Evolutionary conservation across 768 basidiomycete species (phyloP), one percentile per base, ranked within the genome.

Genomic region (Bullera alba): DNA sequence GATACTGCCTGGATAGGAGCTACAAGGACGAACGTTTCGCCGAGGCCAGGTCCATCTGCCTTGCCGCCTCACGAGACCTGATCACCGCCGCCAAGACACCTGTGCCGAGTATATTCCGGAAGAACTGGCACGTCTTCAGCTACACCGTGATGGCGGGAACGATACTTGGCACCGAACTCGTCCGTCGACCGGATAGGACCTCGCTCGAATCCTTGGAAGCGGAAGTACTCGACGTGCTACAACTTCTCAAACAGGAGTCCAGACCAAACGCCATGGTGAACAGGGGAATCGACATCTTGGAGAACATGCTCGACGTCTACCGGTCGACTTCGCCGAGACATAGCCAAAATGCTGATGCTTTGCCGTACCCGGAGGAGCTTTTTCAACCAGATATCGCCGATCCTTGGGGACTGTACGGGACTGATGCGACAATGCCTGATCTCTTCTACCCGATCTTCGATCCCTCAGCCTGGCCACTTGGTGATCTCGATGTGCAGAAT

Each of bases 121-220:
- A 51, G 44, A 56, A 56, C 35, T 56, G 54, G 54, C 54, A 56
- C 26, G 50, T 56, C 5, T 56, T 50, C 3, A 50, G 49, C 10
- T 42, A 46, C 35, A 51, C 54, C 2, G 54, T 56, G 22, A 50
- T 56, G 15, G 26, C 29, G 17, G 54, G 54, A 27, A 51, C 51
- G 48, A 39, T 56, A 14, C 21, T 56, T 14, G 54, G 45, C n/a
- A 34, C n/a, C n/a, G 54, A 56, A 25, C 26, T 56, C 14, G 27
- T 45, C 8, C 43, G 50, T 14, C 10, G 17, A 15, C 19, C 32
- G 6, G 50, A 51, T 23, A 6, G 27, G 17, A 26, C 32, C 5
- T 22, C 28, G 7, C 15, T 19, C 12, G 16, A 22, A 14, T 16
- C 29, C 14, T 38, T 56, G 0, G 17, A 37, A 17, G 21, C 21